Evolutionary conservation across 331 rosid species (phyloP).

Genomic region (Acacia concinna): DNA sequence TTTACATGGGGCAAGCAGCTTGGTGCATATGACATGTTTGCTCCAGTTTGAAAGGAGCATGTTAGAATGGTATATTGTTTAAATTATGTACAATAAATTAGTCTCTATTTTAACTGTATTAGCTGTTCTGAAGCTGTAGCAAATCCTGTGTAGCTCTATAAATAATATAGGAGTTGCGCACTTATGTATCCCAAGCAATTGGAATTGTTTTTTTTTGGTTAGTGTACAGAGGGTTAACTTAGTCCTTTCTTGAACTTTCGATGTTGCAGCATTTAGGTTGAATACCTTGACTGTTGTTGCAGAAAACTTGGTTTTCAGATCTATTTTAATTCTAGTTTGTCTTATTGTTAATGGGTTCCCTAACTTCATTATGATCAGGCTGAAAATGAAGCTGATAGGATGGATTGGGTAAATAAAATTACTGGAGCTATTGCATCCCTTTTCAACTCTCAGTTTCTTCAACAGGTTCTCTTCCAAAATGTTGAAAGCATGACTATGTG

Average conservation of each 20-base stretch:
- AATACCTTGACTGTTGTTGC: constrained; percentile 1
- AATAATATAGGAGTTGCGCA: background rate
- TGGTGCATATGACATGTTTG: background rate
- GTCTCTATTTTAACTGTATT: background rate
- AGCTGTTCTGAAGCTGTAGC: background rate
- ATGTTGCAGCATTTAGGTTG: constrained; percentile 13
- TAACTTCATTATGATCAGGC: constrained; percentile 60
- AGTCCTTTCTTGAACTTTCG: constrained; percentile 16
- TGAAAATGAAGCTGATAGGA: constrained; percentile 95
- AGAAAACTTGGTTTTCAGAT: constrained; percentile 12
- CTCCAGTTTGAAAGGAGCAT: background rate
- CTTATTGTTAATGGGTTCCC: constrained; percentile 22
- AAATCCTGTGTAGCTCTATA: background rate
- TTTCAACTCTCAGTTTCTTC: constrained; percentile 82
- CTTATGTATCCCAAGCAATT: background rate
- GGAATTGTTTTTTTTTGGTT: background rate
- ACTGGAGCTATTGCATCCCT: constrained; percentile 76
- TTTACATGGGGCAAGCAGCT: background rate
- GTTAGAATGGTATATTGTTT: background rate
- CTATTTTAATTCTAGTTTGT: background rate
- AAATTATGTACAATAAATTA: background rate
- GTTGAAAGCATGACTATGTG: constrained; percentile 3
- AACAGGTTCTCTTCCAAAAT: constrained; percentile 57
- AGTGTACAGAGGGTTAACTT: background rate
- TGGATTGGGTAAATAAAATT: constrained; percentile 88